Percentiles rank a stretch among this genome's conserved stretches.
These are phyloP conservation scores for Flagelloscypha sp. DNA, from an alignment of 768 basidiomycete species.

Conservation along the genomic window DNA sequence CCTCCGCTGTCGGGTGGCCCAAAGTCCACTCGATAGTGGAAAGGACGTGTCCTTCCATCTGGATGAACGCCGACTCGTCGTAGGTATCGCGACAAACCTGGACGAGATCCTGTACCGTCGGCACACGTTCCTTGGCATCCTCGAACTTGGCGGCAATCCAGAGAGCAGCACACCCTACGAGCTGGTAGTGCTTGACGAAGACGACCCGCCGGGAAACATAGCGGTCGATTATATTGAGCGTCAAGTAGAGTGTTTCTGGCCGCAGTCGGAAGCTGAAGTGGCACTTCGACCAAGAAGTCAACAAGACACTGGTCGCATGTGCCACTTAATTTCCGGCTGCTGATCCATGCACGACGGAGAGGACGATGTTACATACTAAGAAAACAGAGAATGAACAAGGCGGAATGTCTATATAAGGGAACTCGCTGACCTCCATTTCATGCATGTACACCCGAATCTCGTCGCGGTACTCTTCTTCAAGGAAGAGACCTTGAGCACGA, in stretches of 20 bases:
- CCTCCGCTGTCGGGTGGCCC: constrained; percentile 96
- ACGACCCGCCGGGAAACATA: constrained; percentile 98
- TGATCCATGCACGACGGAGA: constrained; percentile 97
- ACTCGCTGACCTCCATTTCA: constrained; percentile 86
- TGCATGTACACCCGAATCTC: constrained; percentile 94
- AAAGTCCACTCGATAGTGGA: constrained; percentile 94
- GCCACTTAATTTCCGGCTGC: constrained; percentile 98
- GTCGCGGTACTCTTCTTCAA: constrained; percentile 93
- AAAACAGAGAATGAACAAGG: constrained; percentile 13
- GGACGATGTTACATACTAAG: constrained; percentile 75
- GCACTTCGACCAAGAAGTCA: constrained; percentile 97
- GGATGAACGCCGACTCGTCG: constrained; percentile 94
- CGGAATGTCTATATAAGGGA: constrained; percentile 9
- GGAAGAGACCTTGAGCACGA: constrained; percentile 63
- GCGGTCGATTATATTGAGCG: constrained; percentile 97
- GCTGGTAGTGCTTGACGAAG: constrained; percentile 98
- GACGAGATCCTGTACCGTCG: constrained; percentile 87
- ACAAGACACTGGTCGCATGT: constrained; percentile 98
- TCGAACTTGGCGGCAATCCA: constrained; percentile 99
- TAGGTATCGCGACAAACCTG: constrained; percentile 96
- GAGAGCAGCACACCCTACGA: constrained; percentile 95
- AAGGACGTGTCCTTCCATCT: constrained; percentile 98
- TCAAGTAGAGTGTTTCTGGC: constrained; percentile 96
- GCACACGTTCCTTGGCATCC: constrained; percentile 97
- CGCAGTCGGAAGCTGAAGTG: constrained; percentile 97